Base-by-base conservation (phyloP, 2,329 filamentous ascomycete species). In the Colletotrichum sp. region DNA sequence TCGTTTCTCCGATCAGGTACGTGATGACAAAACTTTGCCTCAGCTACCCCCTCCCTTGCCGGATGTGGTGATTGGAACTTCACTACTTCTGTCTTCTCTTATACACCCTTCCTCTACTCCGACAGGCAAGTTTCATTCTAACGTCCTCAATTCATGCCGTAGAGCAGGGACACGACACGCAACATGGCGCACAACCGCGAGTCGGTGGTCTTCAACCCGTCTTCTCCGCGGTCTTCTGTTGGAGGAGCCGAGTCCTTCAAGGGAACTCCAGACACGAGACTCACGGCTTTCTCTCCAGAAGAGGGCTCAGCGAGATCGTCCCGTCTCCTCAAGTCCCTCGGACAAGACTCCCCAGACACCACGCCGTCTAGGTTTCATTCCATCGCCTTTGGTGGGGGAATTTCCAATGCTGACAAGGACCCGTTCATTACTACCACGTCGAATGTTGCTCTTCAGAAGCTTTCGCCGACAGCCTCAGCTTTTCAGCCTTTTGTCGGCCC, bases 231-330 rank as follows among this genome's bases (percentile, higher is more conserved):
- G 73, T 91, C 90, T 1, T 90, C 89, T 3, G 86, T 81, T 69
- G 89, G 88, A 62, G 87, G 85, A 25, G 87, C 87, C 36, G 90
- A 91, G 68, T 93, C 92, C 13, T 89, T 88, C 80, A 89, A 91
- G 79, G 90, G 89, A 19, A 94, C 93, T 8, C 93, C 93, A 0
- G 92, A 93, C 75, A 93, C 92, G 9, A 90, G 89, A 66, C 78
- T 93, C 57, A 93, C 92, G 7, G 85, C 89, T 8, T 93, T 94
- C 81, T 94, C 92, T 6, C 92, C 92, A 0, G 90, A 91, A 19
- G 90, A 91, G 55, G 83, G 83, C 68, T 88, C 88, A 16, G 83
- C 85, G 49, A 88, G 88, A 78, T 87, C 88, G 25, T 83, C 83
- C 19, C 86, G 85, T 75, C 78, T 82, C 22, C 78, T 84, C 19